Evolutionary conservation across 1,139 yeast species (phyloP).

Genomic region (Yamadazyma spencermartinsiae): DNA sequence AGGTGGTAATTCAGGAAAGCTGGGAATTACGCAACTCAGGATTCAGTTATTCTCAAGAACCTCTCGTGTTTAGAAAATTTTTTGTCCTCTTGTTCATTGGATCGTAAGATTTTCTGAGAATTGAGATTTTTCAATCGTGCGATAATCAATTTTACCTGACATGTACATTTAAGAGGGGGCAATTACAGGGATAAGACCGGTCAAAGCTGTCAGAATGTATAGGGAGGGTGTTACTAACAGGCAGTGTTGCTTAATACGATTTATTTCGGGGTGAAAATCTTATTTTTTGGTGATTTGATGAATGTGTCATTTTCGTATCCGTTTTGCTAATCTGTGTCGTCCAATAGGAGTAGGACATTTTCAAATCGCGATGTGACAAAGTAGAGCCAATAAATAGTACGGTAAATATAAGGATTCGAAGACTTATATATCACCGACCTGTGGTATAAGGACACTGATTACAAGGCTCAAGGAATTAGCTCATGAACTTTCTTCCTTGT

Average conservation of each 20-base stretch:
- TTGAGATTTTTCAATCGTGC: conserved; percentile 1
- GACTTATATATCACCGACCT: background rate
- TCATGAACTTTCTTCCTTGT: too few relatives aligned
- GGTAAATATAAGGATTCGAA: background rate
- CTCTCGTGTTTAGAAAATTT: conserved; percentile 15
- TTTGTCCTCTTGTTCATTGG: conserved; percentile 20
- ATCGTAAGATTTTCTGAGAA: conserved; percentile 16
- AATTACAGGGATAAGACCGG: too few relatives aligned
- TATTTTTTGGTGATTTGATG: background rate
- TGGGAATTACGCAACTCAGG: too few relatives aligned
- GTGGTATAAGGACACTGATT: too few relatives aligned
- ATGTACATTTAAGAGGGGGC: background rate
- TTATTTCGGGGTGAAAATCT: too few relatives aligned
- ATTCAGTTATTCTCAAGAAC: background rate
- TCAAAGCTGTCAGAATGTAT: too few relatives aligned
- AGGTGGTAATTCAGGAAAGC: background rate
- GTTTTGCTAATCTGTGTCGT: too few relatives aligned
- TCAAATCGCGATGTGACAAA: conserved; percentile 1
- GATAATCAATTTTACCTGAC: background rate
- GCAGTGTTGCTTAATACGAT: too few relatives aligned
- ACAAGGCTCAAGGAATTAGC: background rate
- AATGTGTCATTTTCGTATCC: background rate
- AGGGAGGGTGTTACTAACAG: too few relatives aligned
- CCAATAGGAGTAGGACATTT: conserved; percentile 3
- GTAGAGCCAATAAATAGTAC: background rate